These are phyloP conservation scores for Tricholoma flavovirens DNA, from an alignment of 768 basidiomycete genomes.

Conservation along the genomic window DNA sequence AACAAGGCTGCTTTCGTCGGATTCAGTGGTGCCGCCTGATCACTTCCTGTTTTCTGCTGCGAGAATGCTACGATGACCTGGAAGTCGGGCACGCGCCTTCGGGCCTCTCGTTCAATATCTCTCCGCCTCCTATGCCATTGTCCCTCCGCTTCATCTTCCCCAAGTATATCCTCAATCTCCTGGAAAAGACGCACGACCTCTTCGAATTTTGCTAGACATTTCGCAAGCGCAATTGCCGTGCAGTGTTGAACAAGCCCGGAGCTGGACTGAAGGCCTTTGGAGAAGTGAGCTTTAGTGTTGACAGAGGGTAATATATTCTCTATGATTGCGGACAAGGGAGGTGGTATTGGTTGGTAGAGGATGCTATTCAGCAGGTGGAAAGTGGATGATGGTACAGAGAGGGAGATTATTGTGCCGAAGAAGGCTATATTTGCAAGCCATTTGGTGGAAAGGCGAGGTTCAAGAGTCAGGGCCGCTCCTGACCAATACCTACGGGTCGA, in stretches of 20 bases:
- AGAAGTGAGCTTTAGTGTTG: conserved; percentile 65
- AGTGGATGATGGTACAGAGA: conserved; percentile 59
- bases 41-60: conserved; percentile 40
- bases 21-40: conserved; percentile 12
- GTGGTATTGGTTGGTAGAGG: conserved; percentile 67
- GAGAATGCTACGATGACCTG: conserved; percentile 81
- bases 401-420: conserved; percentile 70
- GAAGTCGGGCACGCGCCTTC: conserved; percentile 79
- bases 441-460: conserved; percentile 81
- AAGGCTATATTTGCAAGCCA: conserved; percentile 91
- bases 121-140: conserved; percentile 63
- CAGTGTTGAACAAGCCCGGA: conserved; percentile 81
- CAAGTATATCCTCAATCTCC: conserved; percentile 47
- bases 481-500: conserved; percentile 60
- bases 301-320: conserved; percentile 75
- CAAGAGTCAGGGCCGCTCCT: conserved; percentile 61
- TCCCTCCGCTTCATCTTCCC: conserved; percentile 57
- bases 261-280: conserved; percentile 73
- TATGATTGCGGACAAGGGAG: conserved; percentile 62
- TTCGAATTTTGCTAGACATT: conserved; percentile 69
- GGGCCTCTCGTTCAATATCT: conserved; percentile 73
- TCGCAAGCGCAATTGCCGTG: conserved; percentile 70
- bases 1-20: conserved; percentile 53
- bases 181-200: conserved; percentile 44
- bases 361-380: conserved; percentile 49